These are phyloP conservation scores for Saturnispora sanitii DNA, from an alignment of 805 yeast species.

Conservation along the genomic window DNA sequence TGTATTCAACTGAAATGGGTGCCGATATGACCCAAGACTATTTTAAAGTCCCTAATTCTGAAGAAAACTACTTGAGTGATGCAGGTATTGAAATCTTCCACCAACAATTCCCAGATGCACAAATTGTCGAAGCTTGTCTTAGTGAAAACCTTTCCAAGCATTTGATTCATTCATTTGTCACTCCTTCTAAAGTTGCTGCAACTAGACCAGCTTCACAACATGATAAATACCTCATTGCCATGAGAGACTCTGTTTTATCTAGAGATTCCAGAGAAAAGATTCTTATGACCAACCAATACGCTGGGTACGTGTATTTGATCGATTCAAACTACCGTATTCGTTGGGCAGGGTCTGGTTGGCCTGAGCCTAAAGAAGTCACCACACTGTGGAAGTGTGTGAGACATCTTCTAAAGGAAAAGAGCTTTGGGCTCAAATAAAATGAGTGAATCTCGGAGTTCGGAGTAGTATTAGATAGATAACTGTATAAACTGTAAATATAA, in stretches of 20 bases:
- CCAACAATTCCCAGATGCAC: slow-evolving; percentile 41
- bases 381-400: slow-evolving; percentile 57
- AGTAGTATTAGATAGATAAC: too few species aligned
- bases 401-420: slow-evolving; percentile 44
- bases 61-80: slow-evolving; percentile 31
- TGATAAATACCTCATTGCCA: slow-evolving; percentile 48
- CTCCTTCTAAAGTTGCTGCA: slow-evolving; percentile 29
- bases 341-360: slow-evolving; percentile 87
- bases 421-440: slow-evolving; percentile 9
- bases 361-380: slow-evolving; percentile 54
- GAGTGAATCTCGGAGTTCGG: neutral
- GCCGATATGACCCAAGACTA: slow-evolving; percentile 54
- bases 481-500: too few species aligned
- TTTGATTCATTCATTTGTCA: slow-evolving; percentile 45
- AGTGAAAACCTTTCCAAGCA: slow-evolving; percentile 70
- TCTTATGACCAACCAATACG: slow-evolving; percentile 60
- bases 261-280: slow-evolving; percentile 48
- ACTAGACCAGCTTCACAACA: slow-evolving; percentile 27
- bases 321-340: slow-evolving; percentile 68
- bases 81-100: slow-evolving; percentile 34
- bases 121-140: slow-evolving; percentile 65
- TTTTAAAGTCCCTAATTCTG: slow-evolving; percentile 37
- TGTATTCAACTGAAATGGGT: slow-evolving; percentile 63
- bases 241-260: slow-evolving; percentile 47
- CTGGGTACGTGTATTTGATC: slow-evolving; percentile 76